Percentiles rank a stretch among this genome's conserved stretches.
These are phyloP conservation scores for Debaryomyces coudertii DNA, from an alignment of 1,139 yeast genomes.

Conservation along the genomic window DNA sequence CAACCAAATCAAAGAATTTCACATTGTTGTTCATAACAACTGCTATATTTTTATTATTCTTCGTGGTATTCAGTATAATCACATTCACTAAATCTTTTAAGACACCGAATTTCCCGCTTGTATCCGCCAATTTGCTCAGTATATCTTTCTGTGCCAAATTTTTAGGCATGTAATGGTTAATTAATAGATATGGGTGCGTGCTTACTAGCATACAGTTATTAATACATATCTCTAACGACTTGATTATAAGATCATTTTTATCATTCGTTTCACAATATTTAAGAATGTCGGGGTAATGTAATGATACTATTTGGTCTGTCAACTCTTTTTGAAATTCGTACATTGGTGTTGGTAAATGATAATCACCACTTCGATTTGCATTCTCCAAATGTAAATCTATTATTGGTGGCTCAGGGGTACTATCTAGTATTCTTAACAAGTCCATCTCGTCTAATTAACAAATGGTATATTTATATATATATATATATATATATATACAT, in stretches of 20 bases:
- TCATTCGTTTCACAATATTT: constrained; percentile 77
- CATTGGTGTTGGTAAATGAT: constrained; percentile 83
- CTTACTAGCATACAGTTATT: constrained; percentile 77
- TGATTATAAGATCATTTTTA: constrained; percentile 59
- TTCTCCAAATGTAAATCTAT: constrained; percentile 52
- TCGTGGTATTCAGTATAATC: constrained; percentile 37
- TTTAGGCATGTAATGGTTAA: constrained; percentile 86
- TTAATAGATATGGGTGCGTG: constrained; percentile 85
- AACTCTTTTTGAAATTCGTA: constrained; percentile 86
- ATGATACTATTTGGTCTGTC: constrained; percentile 89
- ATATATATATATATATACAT: background rate
- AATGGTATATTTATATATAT: background rate
- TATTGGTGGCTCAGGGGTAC: constrained; percentile 83
- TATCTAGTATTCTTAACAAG: constrained; percentile 72
- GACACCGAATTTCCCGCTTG: constrained; percentile 84
- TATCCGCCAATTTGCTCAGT: constrained; percentile 72
- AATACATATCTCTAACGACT: constrained; percentile 72
- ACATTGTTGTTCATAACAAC: constrained; percentile 40
- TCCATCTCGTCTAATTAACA: constrained; percentile 53
- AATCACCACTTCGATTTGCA: constrained; percentile 61
- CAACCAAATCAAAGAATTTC: constrained; percentile 71
- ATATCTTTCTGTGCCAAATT: constrained; percentile 76
- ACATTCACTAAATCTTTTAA: constrained; percentile 61
- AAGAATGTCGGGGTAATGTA: constrained; percentile 88
- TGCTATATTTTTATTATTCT: constrained; percentile 42